Percentiles rank a stretch among this genome's conserved stretches.
phyloP scores from a whole-genome alignment of 2,329 filamentous ascomycete genomes.

The Trichoderma lentiforme region DNA sequence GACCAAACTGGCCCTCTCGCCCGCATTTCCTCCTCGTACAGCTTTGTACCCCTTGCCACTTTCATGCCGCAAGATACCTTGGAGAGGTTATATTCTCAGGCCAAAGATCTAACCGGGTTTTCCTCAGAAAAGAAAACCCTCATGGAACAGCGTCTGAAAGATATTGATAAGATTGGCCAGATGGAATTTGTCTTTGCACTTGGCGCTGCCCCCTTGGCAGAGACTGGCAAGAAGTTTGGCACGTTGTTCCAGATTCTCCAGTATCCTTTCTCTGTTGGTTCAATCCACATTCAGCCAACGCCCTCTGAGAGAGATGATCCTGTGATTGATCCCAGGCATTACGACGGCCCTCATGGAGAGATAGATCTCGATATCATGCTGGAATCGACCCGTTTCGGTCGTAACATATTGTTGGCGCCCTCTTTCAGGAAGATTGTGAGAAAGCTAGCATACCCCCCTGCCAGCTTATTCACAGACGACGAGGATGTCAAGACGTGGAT shows the following conservation, averaged over 20 bases:
- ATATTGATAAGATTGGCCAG: conserved; percentile 38
- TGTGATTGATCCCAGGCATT: conserved; percentile 43
- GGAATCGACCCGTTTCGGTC: conserved; percentile 37
- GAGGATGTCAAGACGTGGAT: conserved; percentile 28
- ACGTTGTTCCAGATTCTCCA: conserved; percentile 50
- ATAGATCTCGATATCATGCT: conserved; percentile 44
- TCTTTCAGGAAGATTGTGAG: conserved; percentile 38
- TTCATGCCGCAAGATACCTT: conserved; percentile 30
- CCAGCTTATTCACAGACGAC: conserved; percentile 20
- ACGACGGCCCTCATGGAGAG: conserved; percentile 35
- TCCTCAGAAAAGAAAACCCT: conserved; percentile 29
- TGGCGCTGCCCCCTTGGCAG: conserved; percentile 43
- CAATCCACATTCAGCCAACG: conserved; percentile 40
- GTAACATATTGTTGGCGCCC: conserved; percentile 37
- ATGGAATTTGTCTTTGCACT: conserved; percentile 49
- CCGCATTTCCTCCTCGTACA: conserved; percentile 39
- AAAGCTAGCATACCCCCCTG: conserved; percentile 25
- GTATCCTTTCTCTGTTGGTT: conserved; percentile 49
- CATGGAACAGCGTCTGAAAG: conserved; percentile 32
- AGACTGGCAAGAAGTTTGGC: conserved; percentile 42
- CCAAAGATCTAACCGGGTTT: conserved; percentile 22
- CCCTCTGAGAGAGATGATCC: conserved; percentile 28
- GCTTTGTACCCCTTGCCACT: conserved; percentile 41
- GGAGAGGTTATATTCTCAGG: conserved; percentile 21
- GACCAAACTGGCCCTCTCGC: conserved; percentile 36